phyloP scores from a whole-genome alignment of 176 grass and related monocot genomes.

The Zea luxurians region DNA sequence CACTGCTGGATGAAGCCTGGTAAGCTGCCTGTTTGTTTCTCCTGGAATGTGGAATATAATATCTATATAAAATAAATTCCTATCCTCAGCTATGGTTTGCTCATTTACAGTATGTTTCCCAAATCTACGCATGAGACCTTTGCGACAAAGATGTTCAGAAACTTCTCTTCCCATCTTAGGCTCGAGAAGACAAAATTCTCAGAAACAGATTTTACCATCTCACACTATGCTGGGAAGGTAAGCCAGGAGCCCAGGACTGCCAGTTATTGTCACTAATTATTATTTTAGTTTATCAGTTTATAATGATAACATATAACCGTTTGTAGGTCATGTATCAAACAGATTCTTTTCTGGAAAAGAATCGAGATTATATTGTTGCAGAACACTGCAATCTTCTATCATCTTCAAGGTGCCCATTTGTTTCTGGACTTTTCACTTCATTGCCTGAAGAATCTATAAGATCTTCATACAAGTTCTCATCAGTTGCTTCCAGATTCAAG shows the following conservation, averaged over 20 bases:
- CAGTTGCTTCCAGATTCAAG: conserved; percentile 98
- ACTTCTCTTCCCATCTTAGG: conserved; percentile 75
- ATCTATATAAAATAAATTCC: conserved; percentile 30
- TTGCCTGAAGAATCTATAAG: conserved; percentile 88
- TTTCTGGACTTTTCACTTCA: conserved; percentile 86
- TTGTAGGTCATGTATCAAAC: conserved; percentile 94
- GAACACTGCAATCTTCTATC: conserved; percentile 96
- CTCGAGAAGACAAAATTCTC: conserved; percentile 95
- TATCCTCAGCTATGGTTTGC: conserved; percentile 10
- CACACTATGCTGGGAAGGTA: conserved; percentile 98
- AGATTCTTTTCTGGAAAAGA: conserved; percentile 95
- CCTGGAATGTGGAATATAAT: not conserved
- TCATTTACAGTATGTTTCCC: conserved; percentile 83
- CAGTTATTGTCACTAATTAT: conserved; percentile 29
- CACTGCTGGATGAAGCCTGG: conserved; percentile 98
- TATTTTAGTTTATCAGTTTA: not conserved
- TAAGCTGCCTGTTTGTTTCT: conserved; percentile 49
- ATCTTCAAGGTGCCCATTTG: conserved; percentile 78
- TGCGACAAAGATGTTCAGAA: conserved; percentile 87
- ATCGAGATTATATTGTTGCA: conserved; percentile 94
- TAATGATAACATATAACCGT: conserved; percentile 10
- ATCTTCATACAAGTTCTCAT: conserved; percentile 98
- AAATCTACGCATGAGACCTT: conserved; percentile 96
- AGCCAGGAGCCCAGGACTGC: not conserved
- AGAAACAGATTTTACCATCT: conserved; percentile 95